Conservation (phyloP, 2,329 filamentous ascomycete species). For the Graphiopsis chlorocephala region DNA sequence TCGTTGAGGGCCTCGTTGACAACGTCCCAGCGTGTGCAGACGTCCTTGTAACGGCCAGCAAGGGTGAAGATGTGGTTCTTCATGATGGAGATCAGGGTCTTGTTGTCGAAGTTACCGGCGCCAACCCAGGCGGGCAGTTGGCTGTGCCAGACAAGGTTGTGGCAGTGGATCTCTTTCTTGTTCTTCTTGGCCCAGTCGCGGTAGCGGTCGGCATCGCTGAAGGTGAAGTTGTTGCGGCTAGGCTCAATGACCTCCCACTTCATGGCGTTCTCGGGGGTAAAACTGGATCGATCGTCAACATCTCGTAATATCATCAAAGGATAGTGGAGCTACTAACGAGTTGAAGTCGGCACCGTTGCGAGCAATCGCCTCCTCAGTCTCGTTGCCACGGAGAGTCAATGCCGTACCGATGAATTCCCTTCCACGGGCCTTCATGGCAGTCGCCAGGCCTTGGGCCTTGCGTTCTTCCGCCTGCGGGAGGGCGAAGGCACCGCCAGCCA, state of each 20-base stretch:
- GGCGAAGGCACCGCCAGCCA: constrained; percentile 11
- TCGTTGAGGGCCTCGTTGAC: constrained; percentile 22
- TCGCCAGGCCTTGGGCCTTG: constrained; percentile 16
- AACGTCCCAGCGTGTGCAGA: constrained; percentile 39
- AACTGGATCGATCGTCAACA: constrained; percentile 21
- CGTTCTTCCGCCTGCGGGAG: not conserved
- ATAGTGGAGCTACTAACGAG: not conserved
- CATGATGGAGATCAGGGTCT: constrained; percentile 41
- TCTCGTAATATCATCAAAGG: constrained; percentile 18
- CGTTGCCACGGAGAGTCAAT: constrained; percentile 34
- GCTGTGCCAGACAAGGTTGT: constrained; percentile 43
- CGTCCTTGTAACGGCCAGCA: constrained; percentile 39
- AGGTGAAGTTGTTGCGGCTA: constrained; percentile 35
- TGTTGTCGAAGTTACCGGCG: constrained; percentile 37
- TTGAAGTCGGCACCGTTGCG: constrained; percentile 26
- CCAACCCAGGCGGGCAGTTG: constrained; percentile 41
- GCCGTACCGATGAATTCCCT: constrained; percentile 38
- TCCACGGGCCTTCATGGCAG: constrained; percentile 22
- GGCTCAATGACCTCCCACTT: constrained; percentile 43
- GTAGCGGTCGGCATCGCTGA: constrained; percentile 34
- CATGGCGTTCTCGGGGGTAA: constrained; percentile 40
- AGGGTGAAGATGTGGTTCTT: constrained; percentile 42
- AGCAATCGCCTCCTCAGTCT: constrained; percentile 22
- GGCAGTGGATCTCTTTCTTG: constrained; percentile 39
- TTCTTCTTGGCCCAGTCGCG: constrained; percentile 38